phyloP scores from a whole-genome alignment of 2,329 filamentous ascomycete genomes.

The Sarocladium kiliense region DNA sequence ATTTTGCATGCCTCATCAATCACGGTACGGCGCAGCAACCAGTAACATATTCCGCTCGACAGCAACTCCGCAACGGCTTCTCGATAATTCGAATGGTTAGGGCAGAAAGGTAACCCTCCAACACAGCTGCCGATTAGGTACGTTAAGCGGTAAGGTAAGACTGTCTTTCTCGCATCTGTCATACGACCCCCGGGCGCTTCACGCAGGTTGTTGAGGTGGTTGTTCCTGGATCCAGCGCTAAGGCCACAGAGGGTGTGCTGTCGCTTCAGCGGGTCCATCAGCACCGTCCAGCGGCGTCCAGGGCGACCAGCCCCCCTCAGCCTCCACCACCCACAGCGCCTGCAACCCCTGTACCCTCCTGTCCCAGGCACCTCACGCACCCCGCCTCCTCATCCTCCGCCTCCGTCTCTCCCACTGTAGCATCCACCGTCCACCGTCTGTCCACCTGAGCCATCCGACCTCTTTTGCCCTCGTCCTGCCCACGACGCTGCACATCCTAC shows the following conservation, averaged over 20 bases:
- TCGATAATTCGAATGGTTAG: too few species aligned
- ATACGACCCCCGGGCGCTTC: too few species aligned
- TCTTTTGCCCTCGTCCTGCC: conserved; percentile 7
- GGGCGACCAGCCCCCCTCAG: background rate
- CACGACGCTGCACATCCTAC: conserved; percentile 1
- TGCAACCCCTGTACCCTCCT: conserved; percentile 2
- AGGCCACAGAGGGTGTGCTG: background rate
- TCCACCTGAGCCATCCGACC: background rate
- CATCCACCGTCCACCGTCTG: background rate
- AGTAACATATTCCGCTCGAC: too few species aligned
- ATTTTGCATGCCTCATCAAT: too few species aligned
- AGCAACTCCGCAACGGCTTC: too few species aligned
- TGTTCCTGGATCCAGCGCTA: conserved; percentile 5
- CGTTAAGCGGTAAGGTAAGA: too few species aligned
- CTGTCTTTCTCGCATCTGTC: too few species aligned
- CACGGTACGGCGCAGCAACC: too few species aligned
- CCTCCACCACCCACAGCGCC: background rate
- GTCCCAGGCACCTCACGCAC: background rate
- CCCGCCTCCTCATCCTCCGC: background rate
- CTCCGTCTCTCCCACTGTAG: background rate
- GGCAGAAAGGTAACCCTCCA: too few species aligned
- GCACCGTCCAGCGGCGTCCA: background rate
- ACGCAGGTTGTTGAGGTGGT: background rate
- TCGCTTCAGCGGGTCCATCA: background rate
- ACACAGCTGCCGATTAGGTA: too few species aligned